Percentiles rank a stretch among this genome's conserved stretches.
Conservation (phyloP, 2,329 filamentous ascomycete species). For the Corynespora cassiicola region DNA sequence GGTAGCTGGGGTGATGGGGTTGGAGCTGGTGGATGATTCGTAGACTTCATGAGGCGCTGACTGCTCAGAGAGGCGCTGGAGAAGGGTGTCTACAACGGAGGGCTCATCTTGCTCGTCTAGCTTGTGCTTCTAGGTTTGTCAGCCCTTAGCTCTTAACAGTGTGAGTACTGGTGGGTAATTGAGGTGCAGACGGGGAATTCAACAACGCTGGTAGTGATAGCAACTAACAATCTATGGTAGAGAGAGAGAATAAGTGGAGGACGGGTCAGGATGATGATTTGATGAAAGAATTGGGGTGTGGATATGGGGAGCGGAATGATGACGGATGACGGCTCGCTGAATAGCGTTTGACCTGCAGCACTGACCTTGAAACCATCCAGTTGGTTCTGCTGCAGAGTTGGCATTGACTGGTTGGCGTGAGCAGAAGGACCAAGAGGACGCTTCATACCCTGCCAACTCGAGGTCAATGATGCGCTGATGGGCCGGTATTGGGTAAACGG, state of each 20-base stretch:
- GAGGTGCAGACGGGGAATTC: neutral
- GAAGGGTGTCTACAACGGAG: slow-evolving; percentile 65
- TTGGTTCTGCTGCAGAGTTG: slow-evolving; percentile 23
- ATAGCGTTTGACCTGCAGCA: neutral
- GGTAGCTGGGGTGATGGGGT: slow-evolving; percentile 68
- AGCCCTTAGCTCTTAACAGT: slow-evolving; percentile 34
- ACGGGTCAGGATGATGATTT: too few relatives aligned
- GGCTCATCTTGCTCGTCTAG: slow-evolving; percentile 45
- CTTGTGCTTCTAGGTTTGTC: slow-evolving; percentile 55
- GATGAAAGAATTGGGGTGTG: neutral
- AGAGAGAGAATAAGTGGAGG: too few relatives aligned
- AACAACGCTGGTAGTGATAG: too few relatives aligned
- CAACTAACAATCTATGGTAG: too few relatives aligned
- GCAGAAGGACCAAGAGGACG: slow-evolving; percentile 46
- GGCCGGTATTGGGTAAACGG: slow-evolving; percentile 20
- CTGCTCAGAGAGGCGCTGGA: slow-evolving; percentile 73
- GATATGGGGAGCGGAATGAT: neutral
- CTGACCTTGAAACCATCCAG: slow-evolving; percentile 42
- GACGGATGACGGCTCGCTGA: neutral
- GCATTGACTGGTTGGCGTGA: slow-evolving; percentile 35
- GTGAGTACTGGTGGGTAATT: neutral
- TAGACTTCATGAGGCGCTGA: slow-evolving; percentile 56
- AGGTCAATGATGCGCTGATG: slow-evolving; percentile 38
- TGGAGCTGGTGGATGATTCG: slow-evolving; percentile 65
- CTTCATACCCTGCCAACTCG: slow-evolving; percentile 45